Percentiles rank a stretch among this genome's conserved stretches.
These are phyloP conservation scores for Rhypophila decipiens DNA, from an alignment of 495 filamentous ascomycete genomes.

Conservation along the genomic window DNA sequence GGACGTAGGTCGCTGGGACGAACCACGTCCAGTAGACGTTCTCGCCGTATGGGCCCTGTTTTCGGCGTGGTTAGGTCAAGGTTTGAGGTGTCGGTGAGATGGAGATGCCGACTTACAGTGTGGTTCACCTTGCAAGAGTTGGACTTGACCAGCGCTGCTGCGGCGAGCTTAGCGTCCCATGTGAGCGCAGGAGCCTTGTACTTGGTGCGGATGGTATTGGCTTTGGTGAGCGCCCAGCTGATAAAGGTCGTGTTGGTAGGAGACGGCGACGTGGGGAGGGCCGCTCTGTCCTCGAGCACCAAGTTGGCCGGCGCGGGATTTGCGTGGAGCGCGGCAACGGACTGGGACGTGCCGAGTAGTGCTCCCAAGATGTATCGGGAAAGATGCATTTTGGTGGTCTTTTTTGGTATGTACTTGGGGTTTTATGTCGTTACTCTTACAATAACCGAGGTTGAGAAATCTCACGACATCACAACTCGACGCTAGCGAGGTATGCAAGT, in stretches of 20 bases:
- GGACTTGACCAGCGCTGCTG: slow-evolving; percentile 7
- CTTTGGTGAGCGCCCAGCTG: slow-evolving; percentile 3
- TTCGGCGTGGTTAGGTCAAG: neutral
- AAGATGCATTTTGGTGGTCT: too few species aligned
- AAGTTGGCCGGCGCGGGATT: too few species aligned
- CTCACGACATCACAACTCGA: too few species aligned
- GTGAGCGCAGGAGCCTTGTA: slow-evolving; percentile 3
- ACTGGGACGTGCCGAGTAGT: too few species aligned
- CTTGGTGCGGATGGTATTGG: slow-evolving; percentile 11
- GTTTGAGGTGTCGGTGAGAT: neutral
- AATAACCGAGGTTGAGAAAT: too few species aligned
- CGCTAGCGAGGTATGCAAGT: too few species aligned
- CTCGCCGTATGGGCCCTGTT: slow-evolving; percentile 17
- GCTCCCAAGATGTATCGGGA: too few species aligned
- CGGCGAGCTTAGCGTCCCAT: slow-evolving; percentile 13
- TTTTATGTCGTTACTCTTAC: too few species aligned
- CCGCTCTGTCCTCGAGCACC: neutral
- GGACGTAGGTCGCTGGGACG: neutral
- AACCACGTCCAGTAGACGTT: slow-evolving; percentile 17
- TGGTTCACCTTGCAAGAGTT: slow-evolving; percentile 18
- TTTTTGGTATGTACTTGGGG: too few species aligned
- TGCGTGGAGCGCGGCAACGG: too few species aligned
- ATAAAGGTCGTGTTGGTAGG: slow-evolving; percentile 13
- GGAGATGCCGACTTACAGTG: neutral
- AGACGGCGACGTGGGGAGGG: slow-evolving; percentile 6